These are phyloP conservation scores for Hypoxylon sp. DNA, from an alignment of 2,329 filamentous ascomycete species.

Conservation along the genomic window DNA sequence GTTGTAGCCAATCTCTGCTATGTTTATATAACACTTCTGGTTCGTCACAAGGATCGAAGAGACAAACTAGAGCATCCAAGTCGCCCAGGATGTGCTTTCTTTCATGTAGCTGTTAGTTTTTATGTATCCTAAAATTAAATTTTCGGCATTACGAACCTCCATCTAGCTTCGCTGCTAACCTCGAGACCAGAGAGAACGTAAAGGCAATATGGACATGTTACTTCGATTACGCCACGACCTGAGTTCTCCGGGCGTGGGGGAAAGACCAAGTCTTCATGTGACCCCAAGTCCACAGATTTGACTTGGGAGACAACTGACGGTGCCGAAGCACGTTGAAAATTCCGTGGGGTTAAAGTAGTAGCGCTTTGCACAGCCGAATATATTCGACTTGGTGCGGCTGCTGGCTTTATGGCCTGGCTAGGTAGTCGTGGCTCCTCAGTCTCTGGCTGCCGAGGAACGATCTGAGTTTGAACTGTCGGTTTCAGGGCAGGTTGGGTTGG, in stretches of 20 bases:
- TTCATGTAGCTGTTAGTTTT: background rate
- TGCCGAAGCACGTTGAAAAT: slow-evolving; percentile 19
- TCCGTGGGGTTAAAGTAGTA: slow-evolving; percentile 14
- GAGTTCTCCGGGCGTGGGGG: slow-evolving; percentile 2
- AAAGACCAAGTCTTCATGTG: slow-evolving; percentile 12
- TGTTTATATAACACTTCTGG: slow-evolving; percentile 19
- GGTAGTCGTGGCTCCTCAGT: background rate
- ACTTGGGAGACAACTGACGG: slow-evolving; percentile 18
- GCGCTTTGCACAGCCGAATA: slow-evolving; percentile 23
- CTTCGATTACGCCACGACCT: slow-evolving; percentile 13
- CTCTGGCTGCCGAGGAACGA: background rate
- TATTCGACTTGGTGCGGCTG: slow-evolving; percentile 9
- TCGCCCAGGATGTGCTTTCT: slow-evolving; percentile 18
- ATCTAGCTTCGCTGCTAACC: slow-evolving; percentile 13
- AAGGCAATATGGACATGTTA: slow-evolving; percentile 31
- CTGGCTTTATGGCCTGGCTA: slow-evolving; percentile 3
- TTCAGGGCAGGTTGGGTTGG: background rate
- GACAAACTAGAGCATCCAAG: slow-evolving; percentile 18
- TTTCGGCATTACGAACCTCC: slow-evolving; percentile 16
- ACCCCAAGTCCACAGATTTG: slow-evolving; percentile 13
- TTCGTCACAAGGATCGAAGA: slow-evolving; percentile 21
- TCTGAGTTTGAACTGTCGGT: background rate
- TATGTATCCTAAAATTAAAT: background rate
- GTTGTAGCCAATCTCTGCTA: slow-evolving; percentile 20
- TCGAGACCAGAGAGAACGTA: slow-evolving; percentile 24